These are phyloP conservation scores for Alternaria ventricosa DNA, from an alignment of 2,329 filamentous ascomycete genomes.

Conservation along the genomic window DNA sequence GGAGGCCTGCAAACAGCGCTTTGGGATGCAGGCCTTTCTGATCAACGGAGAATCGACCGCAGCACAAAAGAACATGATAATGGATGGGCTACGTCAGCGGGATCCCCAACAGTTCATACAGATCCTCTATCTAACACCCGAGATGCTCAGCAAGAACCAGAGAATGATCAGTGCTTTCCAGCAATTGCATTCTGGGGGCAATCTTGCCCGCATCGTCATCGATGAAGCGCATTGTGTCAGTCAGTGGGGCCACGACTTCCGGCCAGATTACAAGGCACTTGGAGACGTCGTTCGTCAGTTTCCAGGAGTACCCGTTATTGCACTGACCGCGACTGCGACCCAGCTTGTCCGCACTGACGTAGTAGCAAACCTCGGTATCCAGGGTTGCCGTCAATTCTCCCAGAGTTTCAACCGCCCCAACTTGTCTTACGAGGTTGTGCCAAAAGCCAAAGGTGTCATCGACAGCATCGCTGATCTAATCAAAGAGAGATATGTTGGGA, in stretches of 20 bases:
- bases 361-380: conserved; percentile 87
- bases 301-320: conserved; percentile 86
- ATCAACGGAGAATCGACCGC: conserved; percentile 78
- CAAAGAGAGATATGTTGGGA: conserved; percentile 68
- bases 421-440: conserved; percentile 82
- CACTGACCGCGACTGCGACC: conserved; percentile 93
- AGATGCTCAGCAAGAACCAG: conserved; percentile 88
- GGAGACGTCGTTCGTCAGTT: conserved; percentile 76
- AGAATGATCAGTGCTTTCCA: conserved; percentile 71
- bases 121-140: conserved; percentile 92
- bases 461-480: conserved; percentile 70
- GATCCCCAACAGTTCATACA: conserved; percentile 80
- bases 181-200: conserved; percentile 70
- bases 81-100: conserved; percentile 66
- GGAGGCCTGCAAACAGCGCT: conserved; percentile 69
- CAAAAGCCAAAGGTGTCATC: conserved; percentile 69
- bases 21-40: conserved; percentile 79
- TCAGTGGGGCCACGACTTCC: conserved; percentile 98
- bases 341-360: conserved; percentile 91
- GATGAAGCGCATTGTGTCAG: conserved; percentile 99
- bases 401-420: conserved; percentile 99
- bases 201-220: conserved; percentile 89
- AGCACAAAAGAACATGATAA: conserved; percentile 69
- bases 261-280: conserved; percentile 90
- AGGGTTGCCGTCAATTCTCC: conserved; percentile 76